Evolutionary conservation across 2,329 filamentous ascomycete species (phyloP).

Genomic region (Fusarium austroafricanum): DNA sequence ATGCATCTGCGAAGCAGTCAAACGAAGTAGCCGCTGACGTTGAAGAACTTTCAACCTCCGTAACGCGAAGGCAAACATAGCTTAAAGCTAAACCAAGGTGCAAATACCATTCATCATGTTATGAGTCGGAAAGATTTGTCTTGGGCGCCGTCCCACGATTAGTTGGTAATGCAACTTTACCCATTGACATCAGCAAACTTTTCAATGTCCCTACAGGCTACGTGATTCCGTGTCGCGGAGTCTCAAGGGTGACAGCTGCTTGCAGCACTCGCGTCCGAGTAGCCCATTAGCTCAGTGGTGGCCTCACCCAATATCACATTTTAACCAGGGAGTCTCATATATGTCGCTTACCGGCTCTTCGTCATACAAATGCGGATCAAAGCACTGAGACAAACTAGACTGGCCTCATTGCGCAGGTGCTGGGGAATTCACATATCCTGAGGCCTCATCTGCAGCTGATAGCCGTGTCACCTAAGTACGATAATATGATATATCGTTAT

Average conservation of each 20-base stretch:
- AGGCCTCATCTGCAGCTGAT: neutral
- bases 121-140: neutral
- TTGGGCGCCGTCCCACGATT: neutral
- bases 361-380: neutral
- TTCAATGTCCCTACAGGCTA: too few relatives aligned
- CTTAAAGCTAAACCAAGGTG: slow-evolving; percentile 4
- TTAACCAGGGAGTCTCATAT: too few relatives aligned
- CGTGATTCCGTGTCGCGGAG: too few relatives aligned
- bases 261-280: too few relatives aligned
- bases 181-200: neutral
- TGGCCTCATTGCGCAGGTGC: neutral
- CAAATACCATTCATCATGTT: neutral
- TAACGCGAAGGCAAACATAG: neutral
- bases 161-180: neutral
- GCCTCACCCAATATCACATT: too few relatives aligned
- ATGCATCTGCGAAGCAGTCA: too few relatives aligned
- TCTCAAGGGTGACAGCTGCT: neutral
- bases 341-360: too few relatives aligned
- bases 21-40: neutral
- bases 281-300: too few relatives aligned
- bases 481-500: neutral
- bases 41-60: neutral
- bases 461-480: too few relatives aligned
- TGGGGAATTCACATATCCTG: neutral
- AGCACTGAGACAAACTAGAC: neutral